Evolutionary conservation across 495 filamentous ascomycete genomes (phyloP).

Genomic region (Aspergillus nanangensis): DNA sequence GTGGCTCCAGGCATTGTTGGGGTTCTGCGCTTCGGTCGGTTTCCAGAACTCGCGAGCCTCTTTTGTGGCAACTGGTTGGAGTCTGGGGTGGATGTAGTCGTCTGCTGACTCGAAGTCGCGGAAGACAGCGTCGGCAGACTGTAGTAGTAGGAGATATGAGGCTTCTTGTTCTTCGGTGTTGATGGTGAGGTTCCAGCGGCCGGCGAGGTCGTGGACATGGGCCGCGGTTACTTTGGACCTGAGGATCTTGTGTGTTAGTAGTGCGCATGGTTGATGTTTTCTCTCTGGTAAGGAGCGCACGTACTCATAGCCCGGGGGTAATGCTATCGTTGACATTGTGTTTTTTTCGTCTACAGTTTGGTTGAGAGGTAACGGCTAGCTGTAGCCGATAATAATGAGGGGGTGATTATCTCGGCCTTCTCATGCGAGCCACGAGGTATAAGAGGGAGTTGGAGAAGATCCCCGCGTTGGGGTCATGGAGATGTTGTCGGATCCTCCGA

Average conservation of each 20-base stretch:
- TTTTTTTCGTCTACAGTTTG: neutral
- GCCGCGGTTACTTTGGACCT: neutral
- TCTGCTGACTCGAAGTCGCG: slow-evolving; percentile 12
- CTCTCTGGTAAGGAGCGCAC: too few relatives aligned
- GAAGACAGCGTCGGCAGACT: slow-evolving; percentile 22
- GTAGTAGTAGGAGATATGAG: slow-evolving; percentile 20
- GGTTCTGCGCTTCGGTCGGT: slow-evolving; percentile 20
- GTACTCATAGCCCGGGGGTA: neutral
- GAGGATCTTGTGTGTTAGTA: too few relatives aligned
- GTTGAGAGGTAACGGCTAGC: too few relatives aligned
- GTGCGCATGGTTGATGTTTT: too few relatives aligned
- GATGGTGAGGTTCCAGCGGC: neutral
- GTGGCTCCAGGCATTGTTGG: slow-evolving; percentile 35
- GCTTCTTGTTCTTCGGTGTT: neutral
- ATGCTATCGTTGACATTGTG: neutral
- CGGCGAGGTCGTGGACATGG: neutral
- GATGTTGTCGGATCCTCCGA: too few relatives aligned
- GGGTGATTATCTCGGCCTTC: too few relatives aligned
- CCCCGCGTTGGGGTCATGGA: too few relatives aligned
- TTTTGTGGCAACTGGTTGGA: slow-evolving; percentile 11
- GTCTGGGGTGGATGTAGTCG: slow-evolving; percentile 26
- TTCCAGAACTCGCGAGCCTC: slow-evolving; percentile 18
- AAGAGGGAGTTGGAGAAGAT: too few relatives aligned
- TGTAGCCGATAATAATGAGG: too few relatives aligned
- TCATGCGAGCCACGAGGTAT: too few relatives aligned